Conservation (phyloP, 2,329 filamentous ascomycete genomes). For the Ophiostoma piceae region DNA sequence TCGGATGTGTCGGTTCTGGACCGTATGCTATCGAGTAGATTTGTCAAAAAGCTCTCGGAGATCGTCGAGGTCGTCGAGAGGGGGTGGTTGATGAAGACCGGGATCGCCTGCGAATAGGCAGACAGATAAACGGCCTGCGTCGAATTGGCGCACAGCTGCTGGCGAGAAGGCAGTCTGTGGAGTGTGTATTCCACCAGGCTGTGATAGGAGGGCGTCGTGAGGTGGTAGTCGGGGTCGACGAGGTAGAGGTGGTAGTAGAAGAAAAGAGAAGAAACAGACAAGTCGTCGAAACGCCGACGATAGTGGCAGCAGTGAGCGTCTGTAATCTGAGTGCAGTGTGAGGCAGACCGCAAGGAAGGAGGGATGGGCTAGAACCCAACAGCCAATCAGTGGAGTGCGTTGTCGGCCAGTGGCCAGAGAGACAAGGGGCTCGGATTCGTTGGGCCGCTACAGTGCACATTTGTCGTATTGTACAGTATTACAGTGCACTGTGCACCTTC, state of each 20-base stretch:
- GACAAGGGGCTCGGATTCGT: constrained; percentile 20
- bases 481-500: not conserved
- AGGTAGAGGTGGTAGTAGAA: not conserved
- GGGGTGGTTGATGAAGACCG: constrained; percentile 6
- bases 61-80: not conserved
- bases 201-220: not conserved
- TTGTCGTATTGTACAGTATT: not conserved
- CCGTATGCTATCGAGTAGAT: not conserved
- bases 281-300: constrained; percentile 7
- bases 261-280: not conserved
- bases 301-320: not conserved
- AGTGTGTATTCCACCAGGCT: not conserved
- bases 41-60: not conserved
- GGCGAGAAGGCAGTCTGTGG: not conserved
- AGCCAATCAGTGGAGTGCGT: constrained; percentile 20
- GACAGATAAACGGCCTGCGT: constrained; percentile 15
- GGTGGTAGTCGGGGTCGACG: constrained; percentile 15
- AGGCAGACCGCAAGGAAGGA: constrained; percentile 20
- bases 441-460: not conserved
- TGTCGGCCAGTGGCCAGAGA: not conserved
- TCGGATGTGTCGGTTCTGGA: not conserved
- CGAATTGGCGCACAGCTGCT: constrained; percentile 14
- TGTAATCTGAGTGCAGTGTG: constrained; percentile 4
- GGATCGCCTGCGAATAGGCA: constrained; percentile 16
- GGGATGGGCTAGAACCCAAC: constrained; percentile 14